Evolutionary conservation across 306 rosid genomes (phyloP).

Genomic region (Senna siamea): DNA sequence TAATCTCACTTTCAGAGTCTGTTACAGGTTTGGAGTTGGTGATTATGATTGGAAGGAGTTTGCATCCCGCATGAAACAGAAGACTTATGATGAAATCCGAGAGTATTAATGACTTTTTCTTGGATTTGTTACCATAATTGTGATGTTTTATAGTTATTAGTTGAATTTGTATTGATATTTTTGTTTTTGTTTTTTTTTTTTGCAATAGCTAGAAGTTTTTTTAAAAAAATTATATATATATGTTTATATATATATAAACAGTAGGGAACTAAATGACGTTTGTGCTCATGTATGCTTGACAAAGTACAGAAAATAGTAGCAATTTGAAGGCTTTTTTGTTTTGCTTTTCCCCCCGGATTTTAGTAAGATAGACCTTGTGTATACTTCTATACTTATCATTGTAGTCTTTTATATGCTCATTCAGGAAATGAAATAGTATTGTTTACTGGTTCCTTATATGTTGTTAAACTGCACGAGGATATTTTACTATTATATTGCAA

Average conservation of each 20-base stretch:
- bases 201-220: constrained; percentile 18
- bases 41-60: constrained; percentile 95
- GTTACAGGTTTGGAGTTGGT: constrained; percentile 90
- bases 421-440: background rate
- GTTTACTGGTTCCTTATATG: background rate
- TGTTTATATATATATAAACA: too few relatives aligned
- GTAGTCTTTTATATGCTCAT: too few relatives aligned
- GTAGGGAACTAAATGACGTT: too few relatives aligned
- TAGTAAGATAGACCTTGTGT: too few relatives aligned
- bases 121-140: constrained; percentile 34
- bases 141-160: constrained; percentile 27
- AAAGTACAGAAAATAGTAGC: too few relatives aligned
- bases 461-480: constrained; percentile 18
- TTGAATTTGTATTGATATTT: constrained; percentile 2
- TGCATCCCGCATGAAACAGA: constrained; percentile 85
- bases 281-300: too few relatives aligned
- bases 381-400: too few relatives aligned
- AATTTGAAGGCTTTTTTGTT: too few relatives aligned
- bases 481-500: background rate
- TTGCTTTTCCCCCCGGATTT: too few relatives aligned
- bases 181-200: constrained; percentile 3
- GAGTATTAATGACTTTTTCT: constrained; percentile 57
- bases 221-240: too few relatives aligned
- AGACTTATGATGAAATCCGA: constrained; percentile 82
- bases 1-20: constrained; percentile 34